Evolutionary conservation across 2,329 filamentous ascomycete genomes (phyloP).

Genomic region (Pseudogymnoascus sp.): DNA sequence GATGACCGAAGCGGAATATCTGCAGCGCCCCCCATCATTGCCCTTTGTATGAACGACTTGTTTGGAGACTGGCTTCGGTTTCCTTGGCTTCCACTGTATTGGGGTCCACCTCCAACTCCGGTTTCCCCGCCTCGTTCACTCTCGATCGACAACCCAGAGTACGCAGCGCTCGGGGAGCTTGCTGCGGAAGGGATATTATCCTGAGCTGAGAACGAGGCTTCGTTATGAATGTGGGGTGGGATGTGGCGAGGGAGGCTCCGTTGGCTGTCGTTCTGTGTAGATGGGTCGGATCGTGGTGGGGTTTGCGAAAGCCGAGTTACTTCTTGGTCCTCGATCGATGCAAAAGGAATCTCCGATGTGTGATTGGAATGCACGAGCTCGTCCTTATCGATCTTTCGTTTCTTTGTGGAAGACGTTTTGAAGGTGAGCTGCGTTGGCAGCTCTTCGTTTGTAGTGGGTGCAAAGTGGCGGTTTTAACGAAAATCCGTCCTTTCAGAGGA

Average conservation of each 20-base stretch:
- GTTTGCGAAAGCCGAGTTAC: slow-evolving; percentile 42
- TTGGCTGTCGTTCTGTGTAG: slow-evolving; percentile 12
- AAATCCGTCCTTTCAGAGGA: slow-evolving; percentile 4
- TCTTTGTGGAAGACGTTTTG: slow-evolving; percentile 68
- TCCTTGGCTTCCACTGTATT: slow-evolving; percentile 18
- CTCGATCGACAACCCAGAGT: slow-evolving; percentile 49
- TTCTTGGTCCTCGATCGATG: slow-evolving; percentile 31
- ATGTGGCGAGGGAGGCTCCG: slow-evolving; percentile 42
- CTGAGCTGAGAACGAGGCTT: slow-evolving; percentile 34
- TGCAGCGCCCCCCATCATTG: slow-evolving; percentile 52
- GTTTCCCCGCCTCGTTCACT: slow-evolving; percentile 40
- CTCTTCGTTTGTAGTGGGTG: slow-evolving; percentile 18
- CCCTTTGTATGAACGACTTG: slow-evolving; percentile 37
- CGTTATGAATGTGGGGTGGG: slow-evolving; percentile 34
- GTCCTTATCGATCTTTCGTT: slow-evolving; percentile 53
- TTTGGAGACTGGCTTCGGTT: slow-evolving; percentile 42
- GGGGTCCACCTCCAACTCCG: slow-evolving; percentile 18
- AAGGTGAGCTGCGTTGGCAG: slow-evolving; percentile 52
- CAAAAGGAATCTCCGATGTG: slow-evolving; percentile 24
- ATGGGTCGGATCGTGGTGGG: slow-evolving; percentile 33
- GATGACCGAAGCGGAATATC: slow-evolving; percentile 52
- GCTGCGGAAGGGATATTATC: slow-evolving; percentile 48
- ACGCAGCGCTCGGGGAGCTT: slow-evolving; percentile 49
- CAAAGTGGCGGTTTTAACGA: slow-evolving; percentile 2
- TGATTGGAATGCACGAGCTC: slow-evolving; percentile 18